phyloP scores from a whole-genome alignment of 768 basidiomycete genomes.

The Kwoniella sp. region DNA sequence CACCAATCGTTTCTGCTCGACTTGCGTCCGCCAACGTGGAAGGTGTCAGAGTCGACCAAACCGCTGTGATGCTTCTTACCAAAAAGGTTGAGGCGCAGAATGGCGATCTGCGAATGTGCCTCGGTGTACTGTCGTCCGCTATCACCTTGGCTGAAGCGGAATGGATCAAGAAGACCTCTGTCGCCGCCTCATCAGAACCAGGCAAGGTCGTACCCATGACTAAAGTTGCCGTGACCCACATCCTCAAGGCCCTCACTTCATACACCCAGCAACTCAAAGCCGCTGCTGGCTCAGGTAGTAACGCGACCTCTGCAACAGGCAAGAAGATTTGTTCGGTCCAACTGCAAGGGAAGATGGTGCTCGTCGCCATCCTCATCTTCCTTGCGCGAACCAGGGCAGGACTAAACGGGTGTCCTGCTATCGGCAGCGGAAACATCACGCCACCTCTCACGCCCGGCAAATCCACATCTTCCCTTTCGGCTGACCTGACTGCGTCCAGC shows the following conservation, averaged over 20 bases:
- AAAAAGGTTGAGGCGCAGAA: slow-evolving; percentile 57
- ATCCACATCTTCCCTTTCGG: slow-evolving; percentile 13
- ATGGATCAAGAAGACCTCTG: slow-evolving; percentile 46
- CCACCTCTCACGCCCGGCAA: slow-evolving; percentile 31
- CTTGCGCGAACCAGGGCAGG: slow-evolving; percentile 32
- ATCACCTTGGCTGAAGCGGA: slow-evolving; percentile 54
- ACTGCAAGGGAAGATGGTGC: slow-evolving; percentile 56
- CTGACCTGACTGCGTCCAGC: slow-evolving; percentile 16
- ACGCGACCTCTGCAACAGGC: slow-evolving; percentile 16
- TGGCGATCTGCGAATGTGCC: slow-evolving; percentile 56
- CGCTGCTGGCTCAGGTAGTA: slow-evolving; percentile 37
- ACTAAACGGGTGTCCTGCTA: slow-evolving; percentile 36
- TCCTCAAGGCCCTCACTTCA: slow-evolving; percentile 53
- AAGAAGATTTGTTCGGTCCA: slow-evolving; percentile 54
- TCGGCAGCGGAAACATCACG: slow-evolving; percentile 8
- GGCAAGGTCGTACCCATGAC: slow-evolving; percentile 24
- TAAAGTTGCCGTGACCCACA: slow-evolving; percentile 52
- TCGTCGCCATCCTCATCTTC: slow-evolving; percentile 52
- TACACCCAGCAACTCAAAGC: slow-evolving; percentile 51
- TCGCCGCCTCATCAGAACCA: slow-evolving; percentile 8
- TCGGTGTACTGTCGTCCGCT: slow-evolving; percentile 50
- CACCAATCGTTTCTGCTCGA: slow-evolving; percentile 51
- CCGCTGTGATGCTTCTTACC: slow-evolving; percentile 54
- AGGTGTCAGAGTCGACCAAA: slow-evolving; percentile 49
- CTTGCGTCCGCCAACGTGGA: slow-evolving; percentile 32